These are phyloP conservation scores for Sclerotinia subarctica DNA, from an alignment of 2,329 filamentous ascomycete genomes.

Conservation along the genomic window DNA sequence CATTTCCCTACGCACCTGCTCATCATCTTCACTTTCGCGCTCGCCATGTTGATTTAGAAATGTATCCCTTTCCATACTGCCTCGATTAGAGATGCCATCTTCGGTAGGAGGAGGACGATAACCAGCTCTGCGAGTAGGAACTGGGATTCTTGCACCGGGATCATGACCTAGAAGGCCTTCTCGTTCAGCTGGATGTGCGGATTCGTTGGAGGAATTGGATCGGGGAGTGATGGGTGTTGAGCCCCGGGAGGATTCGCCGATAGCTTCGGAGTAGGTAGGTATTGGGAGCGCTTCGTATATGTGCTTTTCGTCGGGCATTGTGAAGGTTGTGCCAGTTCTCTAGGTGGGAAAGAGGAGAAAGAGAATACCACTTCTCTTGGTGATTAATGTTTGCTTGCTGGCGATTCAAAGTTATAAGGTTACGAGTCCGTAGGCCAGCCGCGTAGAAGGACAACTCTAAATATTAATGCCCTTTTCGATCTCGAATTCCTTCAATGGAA, in stretches of 20 bases:
- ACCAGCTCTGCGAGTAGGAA: constrained; percentile 48
- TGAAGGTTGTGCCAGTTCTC: constrained; percentile 21
- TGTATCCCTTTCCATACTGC: constrained; percentile 36
- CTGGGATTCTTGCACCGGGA: constrained; percentile 41
- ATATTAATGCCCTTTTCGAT: neutral
- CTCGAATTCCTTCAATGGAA: neutral
- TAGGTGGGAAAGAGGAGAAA: neutral
- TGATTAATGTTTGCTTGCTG: constrained; percentile 11
- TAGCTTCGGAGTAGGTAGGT: constrained; percentile 80
- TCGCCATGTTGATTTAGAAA: constrained; percentile 53
- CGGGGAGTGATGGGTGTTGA: constrained; percentile 59
- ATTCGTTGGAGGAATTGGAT: constrained; percentile 50
- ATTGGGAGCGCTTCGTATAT: constrained; percentile 66
- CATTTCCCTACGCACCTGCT: constrained; percentile 74
- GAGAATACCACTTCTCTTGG: constrained; percentile 10
- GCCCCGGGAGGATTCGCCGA: constrained; percentile 57
- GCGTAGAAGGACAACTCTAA: neutral
- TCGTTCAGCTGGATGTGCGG: constrained; percentile 69
- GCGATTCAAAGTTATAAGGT: neutral
- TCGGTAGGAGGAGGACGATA: constrained; percentile 84
- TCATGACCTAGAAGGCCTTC: constrained; percentile 68
- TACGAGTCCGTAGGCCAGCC: constrained; percentile 4
- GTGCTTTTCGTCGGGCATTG: constrained; percentile 51
- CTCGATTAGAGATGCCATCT: constrained; percentile 52
- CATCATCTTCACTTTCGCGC: constrained; percentile 47